A percentile compares a stretch with the other conserved stretches of the same genome.
Conservation (phyloP, 2,329 filamentous ascomycete genomes). For the Talaromyces rugulosus region DNA sequence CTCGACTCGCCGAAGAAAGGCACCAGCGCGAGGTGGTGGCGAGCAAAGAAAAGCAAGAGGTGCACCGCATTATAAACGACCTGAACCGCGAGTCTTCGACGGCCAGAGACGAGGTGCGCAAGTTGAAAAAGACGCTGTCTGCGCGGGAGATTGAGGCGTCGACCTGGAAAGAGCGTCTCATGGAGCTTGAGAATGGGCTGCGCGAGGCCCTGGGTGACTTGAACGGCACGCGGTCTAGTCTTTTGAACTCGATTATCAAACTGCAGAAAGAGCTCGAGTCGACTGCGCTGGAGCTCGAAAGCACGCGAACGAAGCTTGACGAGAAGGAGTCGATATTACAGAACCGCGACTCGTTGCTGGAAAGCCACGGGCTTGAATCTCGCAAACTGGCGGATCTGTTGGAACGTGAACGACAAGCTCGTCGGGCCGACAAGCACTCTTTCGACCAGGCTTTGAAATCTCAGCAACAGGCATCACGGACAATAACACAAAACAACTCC, state of each 20-base stretch:
- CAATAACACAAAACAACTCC: slow-evolving; percentile 77
- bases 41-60: slow-evolving; percentile 86
- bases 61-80: slow-evolving; percentile 88
- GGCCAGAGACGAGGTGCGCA: slow-evolving; percentile 80
- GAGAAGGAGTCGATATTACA: slow-evolving; percentile 90
- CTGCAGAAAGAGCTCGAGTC: slow-evolving; percentile 83
- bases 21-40: slow-evolving; percentile 83
- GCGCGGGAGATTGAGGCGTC: slow-evolving; percentile 82
- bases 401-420: slow-evolving; percentile 81
- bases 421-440: slow-evolving; percentile 79
- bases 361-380: slow-evolving; percentile 81
- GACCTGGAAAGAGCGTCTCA: slow-evolving; percentile 84
- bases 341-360: slow-evolving; percentile 81
- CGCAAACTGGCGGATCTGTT: slow-evolving; percentile 81
- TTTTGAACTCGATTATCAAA: slow-evolving; percentile 82
- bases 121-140: slow-evolving; percentile 75
- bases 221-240: slow-evolving; percentile 76
- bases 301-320: slow-evolving; percentile 69
- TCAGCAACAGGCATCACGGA: slow-evolving; percentile 80
- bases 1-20: slow-evolving; percentile 72
- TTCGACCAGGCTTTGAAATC: slow-evolving; percentile 87
- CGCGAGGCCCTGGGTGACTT: slow-evolving; percentile 83
- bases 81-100: slow-evolving; percentile 78
- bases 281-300: slow-evolving; percentile 76
- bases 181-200: slow-evolving; percentile 85